These are phyloP conservation scores for Colletotrichum eremochloae DNA, from an alignment of 2,329 filamentous ascomycete genomes.

Conservation along the genomic window DNA sequence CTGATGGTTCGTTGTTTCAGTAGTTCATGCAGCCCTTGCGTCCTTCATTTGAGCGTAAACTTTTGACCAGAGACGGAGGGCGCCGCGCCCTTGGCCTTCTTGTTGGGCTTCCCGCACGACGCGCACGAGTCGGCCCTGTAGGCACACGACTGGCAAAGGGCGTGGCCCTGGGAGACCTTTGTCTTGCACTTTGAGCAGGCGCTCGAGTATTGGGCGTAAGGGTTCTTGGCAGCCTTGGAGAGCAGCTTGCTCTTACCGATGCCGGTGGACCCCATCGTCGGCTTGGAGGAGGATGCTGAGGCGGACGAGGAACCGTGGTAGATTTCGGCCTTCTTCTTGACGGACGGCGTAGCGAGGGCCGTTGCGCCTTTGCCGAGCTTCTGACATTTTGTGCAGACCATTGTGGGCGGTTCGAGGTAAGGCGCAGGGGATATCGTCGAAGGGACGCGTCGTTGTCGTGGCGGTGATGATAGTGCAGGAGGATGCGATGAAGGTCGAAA, in stretches of 20 bases:
- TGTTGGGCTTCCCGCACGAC: slow-evolving; percentile 73
- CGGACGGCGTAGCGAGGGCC: slow-evolving; percentile 70
- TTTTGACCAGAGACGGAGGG: slow-evolving; percentile 72
- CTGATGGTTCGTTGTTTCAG: not conserved
- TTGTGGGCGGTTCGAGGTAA: slow-evolving; percentile 48
- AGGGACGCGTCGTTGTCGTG: not conserved
- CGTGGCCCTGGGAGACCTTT: slow-evolving; percentile 72
- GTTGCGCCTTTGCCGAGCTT: slow-evolving; percentile 71
- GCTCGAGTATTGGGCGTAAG: slow-evolving; percentile 74
- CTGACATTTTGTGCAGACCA: slow-evolving; percentile 76
- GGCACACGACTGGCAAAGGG: slow-evolving; percentile 72
- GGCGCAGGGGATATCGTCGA: not conserved
- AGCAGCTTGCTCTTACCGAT: slow-evolving; percentile 76
- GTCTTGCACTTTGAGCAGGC: slow-evolving; percentile 73
- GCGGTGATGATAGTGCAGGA: not conserved
- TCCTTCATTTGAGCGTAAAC: slow-evolving; percentile 69
- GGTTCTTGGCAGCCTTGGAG: slow-evolving; percentile 75
- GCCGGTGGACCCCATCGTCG: slow-evolving; percentile 69
- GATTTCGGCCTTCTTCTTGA: slow-evolving; percentile 77
- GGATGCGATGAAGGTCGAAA: not conserved
- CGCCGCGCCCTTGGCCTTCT: slow-evolving; percentile 62
- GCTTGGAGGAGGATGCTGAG: slow-evolving; percentile 56
- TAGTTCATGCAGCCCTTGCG: not conserved
- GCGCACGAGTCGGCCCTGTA: slow-evolving; percentile 73
- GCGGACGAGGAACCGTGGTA: slow-evolving; percentile 71